Evolutionary conservation across 2,329 filamentous ascomycete genomes (phyloP), one percentile per base, ranked within the genome.

Genomic region (Colletotrichum melonis): DNA sequence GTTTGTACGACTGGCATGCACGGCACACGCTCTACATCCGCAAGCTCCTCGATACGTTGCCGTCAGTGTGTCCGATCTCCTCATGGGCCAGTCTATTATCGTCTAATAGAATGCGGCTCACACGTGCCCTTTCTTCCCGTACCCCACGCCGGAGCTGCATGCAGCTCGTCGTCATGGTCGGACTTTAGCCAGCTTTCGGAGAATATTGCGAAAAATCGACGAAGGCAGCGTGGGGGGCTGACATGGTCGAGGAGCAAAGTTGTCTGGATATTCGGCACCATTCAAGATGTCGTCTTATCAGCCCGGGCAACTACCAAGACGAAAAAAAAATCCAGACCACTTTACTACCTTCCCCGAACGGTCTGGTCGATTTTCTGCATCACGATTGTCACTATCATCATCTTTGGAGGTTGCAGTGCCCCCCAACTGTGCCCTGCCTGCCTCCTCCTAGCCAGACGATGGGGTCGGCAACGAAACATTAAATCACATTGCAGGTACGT

Each of bases 21-120:
- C 30, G 60, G 42, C 66, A 69, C 66, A 56, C 69, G 66, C 70
- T 49, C 64, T 59, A 38, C 42, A 14, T 69, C 46, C 7, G 54
- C n/a, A 46, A 69, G 42, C 59, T 16, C 30, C 14, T 30, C 16
- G 26, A 46, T 28, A 11, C 32, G 55, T 32, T 55, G 66, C 46
- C 46, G 60, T 56, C 42, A 35, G 55, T 28, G 14, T 49, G 54
- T 55, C 6, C 32, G 58, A 16, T 22, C 35, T 19, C 30, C 9
- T n/a, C 14, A 35, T 60, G 55, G 56, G 24, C 38, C 28, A 35
- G 35, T n/a, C 35, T 42, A 49, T 65, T 42, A 49, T 65, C 22
- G 22, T 28, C 56, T 32, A 26, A n/a, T 16, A 16, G 1, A 38
- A 65, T 62, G 70, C 68, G 67, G 60, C 67, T 70, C 67, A 52